Conservation (phyloP, 495 filamentous ascomycete species). For the Lophiotrema nucula region DNA sequence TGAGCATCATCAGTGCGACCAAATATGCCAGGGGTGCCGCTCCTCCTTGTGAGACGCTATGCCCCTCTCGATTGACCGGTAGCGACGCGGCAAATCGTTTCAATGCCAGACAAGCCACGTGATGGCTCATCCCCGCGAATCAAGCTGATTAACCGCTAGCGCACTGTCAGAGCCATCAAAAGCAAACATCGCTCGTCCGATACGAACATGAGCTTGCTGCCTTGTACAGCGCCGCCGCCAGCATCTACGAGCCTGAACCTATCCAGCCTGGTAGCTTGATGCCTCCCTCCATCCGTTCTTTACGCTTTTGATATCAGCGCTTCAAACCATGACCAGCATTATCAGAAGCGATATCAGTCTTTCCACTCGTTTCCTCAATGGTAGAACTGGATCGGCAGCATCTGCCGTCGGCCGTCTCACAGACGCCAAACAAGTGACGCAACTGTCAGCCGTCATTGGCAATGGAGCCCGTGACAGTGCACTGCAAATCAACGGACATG, state of each 20-base stretch:
- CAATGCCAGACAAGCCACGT: no score
- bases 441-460: slow-evolving; percentile 7
- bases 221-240: neutral
- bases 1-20: neutral
- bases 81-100: slow-evolving; percentile 1
- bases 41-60: slow-evolving; percentile 2
- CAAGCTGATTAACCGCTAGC: slow-evolving; percentile 2
- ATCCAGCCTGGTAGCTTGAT: slow-evolving; percentile 1
- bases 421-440: slow-evolving; percentile 12
- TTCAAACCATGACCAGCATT: slow-evolving; percentile 1
- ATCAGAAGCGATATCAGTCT: slow-evolving; percentile 3
- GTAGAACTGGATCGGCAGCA: slow-evolving; percentile 3
- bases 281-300: neutral
- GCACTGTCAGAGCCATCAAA: no score
- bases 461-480: slow-evolving; percentile 10
- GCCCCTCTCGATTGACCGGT: slow-evolving; percentile 1
- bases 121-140: neutral
- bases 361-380: slow-evolving; percentile 2
- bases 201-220: no score
- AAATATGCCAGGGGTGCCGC: neutral
- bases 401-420: slow-evolving; percentile 1
- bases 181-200: no score
- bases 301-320: neutral
- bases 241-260: neutral
- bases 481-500: slow-evolving; percentile 12